Conservation (phyloP, 108 stramenopile species). For the Phaeodactylum tricornutum region DNA sequence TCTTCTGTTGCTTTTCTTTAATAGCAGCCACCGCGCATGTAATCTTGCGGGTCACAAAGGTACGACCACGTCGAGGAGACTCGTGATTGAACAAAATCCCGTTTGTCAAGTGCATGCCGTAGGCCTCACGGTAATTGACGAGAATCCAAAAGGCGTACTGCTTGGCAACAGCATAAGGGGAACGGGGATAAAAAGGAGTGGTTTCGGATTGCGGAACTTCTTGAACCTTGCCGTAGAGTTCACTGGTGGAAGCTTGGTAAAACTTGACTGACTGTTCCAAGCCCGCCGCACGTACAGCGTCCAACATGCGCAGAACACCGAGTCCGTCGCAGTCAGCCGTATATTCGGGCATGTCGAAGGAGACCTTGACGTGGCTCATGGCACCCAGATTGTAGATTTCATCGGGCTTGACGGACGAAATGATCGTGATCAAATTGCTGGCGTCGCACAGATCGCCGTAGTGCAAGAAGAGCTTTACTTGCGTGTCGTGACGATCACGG, state of each 20-base stretch:
- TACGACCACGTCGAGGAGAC: conserved; percentile 95
- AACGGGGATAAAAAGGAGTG: conserved; percentile 99
- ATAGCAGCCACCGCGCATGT: conserved; percentile 91
- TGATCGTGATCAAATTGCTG: conserved; percentile 92
- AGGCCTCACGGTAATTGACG: conserved; percentile 98
- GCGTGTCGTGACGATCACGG: conserved; percentile 91
- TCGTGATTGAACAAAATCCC: conserved; percentile 99
- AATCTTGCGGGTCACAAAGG: conserved; percentile 98
- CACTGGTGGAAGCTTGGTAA: conserved; percentile 97
- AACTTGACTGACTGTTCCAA: conserved; percentile 75
- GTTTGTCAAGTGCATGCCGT: conserved; percentile 95
- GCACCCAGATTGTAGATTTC: conserved; percentile 99
- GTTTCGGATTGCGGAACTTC: conserved; percentile 98
- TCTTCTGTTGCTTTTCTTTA: conserved; percentile 72
- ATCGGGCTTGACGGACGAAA: conserved; percentile 73
- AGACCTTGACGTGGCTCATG: conserved; percentile 99
- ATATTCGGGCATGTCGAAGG: conserved; percentile 99
- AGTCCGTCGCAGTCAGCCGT: conserved; percentile 97
- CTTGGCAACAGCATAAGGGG: conserved; percentile 98
- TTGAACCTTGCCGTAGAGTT: conserved; percentile 98
- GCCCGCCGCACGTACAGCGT: conserved; percentile 93
- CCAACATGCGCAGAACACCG: conserved; percentile 97
- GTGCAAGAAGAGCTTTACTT: conserved; percentile 93
- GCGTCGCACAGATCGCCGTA: conserved; percentile 99
- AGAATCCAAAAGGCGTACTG: conserved; percentile 98